These are phyloP conservation scores for Monosporascus ibericus DNA, from an alignment of 2,329 filamentous ascomycete species.

Conservation along the genomic window DNA sequence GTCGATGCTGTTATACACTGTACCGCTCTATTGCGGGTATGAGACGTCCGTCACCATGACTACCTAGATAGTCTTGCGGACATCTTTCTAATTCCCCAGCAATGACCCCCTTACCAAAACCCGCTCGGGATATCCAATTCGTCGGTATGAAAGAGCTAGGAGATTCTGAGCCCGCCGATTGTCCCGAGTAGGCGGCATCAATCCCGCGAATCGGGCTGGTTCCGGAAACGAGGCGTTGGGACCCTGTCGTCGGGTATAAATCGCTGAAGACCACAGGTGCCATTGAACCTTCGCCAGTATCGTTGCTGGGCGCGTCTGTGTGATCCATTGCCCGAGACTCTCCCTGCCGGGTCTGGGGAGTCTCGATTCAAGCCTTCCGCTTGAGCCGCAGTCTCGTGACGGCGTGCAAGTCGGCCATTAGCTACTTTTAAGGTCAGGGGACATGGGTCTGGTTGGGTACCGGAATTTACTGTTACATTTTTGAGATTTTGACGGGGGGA, in stretches of 20 bases:
- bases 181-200: background rate
- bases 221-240: background rate
- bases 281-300: background rate
- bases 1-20: too few relatives aligned
- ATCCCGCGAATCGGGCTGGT: background rate
- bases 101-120: too few relatives aligned
- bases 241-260: background rate
- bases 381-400: background rate
- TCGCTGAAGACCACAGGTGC: background rate
- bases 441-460: background rate
- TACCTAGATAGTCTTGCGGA: too few relatives aligned
- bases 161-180: background rate
- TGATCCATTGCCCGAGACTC: background rate
- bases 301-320: too few relatives aligned
- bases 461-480: background rate
- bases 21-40: too few relatives aligned
- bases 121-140: background rate
- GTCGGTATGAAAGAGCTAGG: background rate
- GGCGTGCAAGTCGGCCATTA: background rate
- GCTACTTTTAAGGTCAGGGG: background rate
- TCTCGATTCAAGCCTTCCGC: background rate
- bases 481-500: background rate
- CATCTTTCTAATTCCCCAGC: too few relatives aligned
- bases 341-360: background rate
- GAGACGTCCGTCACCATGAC: too few relatives aligned